Evolutionary conservation across 129 eudicot genomes (phyloP).

Genomic region (Tanacetum coccineum): DNA sequence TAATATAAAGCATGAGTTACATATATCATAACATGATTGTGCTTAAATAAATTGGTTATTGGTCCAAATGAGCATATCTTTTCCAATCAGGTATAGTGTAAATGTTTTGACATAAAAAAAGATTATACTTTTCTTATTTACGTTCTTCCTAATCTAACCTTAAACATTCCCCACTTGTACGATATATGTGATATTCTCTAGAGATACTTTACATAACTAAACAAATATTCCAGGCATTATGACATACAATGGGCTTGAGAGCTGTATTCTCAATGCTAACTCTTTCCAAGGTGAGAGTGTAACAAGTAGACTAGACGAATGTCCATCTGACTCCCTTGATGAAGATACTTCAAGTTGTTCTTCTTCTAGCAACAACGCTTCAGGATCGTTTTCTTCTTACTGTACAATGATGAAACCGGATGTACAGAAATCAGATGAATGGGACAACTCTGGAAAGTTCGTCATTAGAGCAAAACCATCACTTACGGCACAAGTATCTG

Average conservation of each 20-base stretch:
- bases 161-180: background rate
- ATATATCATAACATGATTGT: background rate
- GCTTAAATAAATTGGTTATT: conserved; percentile 15
- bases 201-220: background rate
- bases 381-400: conserved; percentile 60
- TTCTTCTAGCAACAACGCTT: conserved; percentile 75
- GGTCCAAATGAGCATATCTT: background rate
- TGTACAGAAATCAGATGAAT: conserved; percentile 46
- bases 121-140: too few species aligned
- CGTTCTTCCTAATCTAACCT: conserved; percentile 10
- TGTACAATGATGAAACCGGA: conserved; percentile 59
- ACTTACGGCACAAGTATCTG: conserved; percentile 30
- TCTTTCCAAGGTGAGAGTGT: conserved; percentile 56
- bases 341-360: conserved; percentile 80
- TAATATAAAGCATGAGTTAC: background rate
- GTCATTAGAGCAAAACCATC: conserved; percentile 41
- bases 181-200: background rate
- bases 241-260: conserved; percentile 90
- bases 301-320: conserved; percentile 59
- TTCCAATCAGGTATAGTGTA: background rate
- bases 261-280: conserved; percentile 52
- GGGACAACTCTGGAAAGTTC: conserved; percentile 37
- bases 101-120: too few species aligned
- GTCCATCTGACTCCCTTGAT: conserved; percentile 54
- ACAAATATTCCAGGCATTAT: conserved; percentile 55